These are phyloP conservation scores for Verbascum thapsus DNA, from an alignment of 257 asterid species.

Conservation along the genomic window DNA sequence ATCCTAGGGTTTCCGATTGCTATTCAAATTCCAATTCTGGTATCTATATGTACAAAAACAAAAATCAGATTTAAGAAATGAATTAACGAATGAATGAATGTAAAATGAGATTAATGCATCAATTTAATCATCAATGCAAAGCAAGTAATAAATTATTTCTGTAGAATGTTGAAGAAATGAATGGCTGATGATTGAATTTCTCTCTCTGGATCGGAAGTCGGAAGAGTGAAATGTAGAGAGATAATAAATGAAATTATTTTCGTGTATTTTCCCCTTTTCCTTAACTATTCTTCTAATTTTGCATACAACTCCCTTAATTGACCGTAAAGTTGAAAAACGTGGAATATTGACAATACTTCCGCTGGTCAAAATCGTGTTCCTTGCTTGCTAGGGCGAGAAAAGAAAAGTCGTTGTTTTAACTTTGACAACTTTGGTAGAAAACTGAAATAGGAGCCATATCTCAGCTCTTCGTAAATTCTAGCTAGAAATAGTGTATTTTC, in stretches of 20 bases:
- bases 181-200: conserved; percentile 42
- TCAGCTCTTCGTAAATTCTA: no score
- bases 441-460: not conserved
- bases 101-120: conserved; percentile 33
- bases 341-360: no score
- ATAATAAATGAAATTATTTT: no score
- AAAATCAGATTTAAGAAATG: conserved; percentile 24
- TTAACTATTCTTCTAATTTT: no score
- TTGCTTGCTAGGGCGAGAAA: no score
- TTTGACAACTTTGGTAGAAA: not conserved
- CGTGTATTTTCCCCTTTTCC: no score
- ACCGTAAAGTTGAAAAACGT: not conserved
- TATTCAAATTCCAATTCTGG: conserved; percentile 24
- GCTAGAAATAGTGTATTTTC: no score
- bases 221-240: conserved; percentile 42
- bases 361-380: no score
- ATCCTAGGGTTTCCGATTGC: conserved; percentile 42
- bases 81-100: no score
- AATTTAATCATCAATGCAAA: conserved; percentile 33
- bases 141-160: no score
- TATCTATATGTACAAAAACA: conserved; percentile 1
- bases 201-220: conserved; percentile 45
- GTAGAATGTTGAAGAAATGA: no score
- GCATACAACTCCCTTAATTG: no score
- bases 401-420: conserved; percentile 14